Base-by-base conservation (phyloP, 108 stramenopile species). In the Mayamaea pseudoterrestris region DNA sequence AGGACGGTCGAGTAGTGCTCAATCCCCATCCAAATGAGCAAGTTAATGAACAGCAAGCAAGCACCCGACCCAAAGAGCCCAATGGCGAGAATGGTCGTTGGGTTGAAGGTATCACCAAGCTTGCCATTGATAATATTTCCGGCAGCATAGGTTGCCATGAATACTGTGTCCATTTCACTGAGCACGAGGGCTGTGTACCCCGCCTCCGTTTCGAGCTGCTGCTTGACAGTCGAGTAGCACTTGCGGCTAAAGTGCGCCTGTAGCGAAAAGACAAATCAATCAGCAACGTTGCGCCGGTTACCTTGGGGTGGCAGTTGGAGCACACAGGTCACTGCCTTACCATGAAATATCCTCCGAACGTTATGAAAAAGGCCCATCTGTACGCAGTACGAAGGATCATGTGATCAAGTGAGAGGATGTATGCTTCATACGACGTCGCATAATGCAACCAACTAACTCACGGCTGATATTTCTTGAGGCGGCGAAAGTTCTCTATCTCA, bases 201-300 rank as follows among this genome's bases (percentile, higher is more conserved):
- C 20, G 83, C 85, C 0, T 61, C 44, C 20, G 53, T 59, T 50
- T 84, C 49, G 25, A 93, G 79, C 58, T 90, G 84, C 28, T 74
- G 70, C 68, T 96, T 96, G 30, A 96, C 90, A 28, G 93, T 94
- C 27, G 93, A 93, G 69, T 96, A 96, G 45, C 86, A 90, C 68
- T 96, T 96, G 43, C 95, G 83, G 40, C 78, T 77, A 64, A 93
- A 93, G 54, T 96, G 95, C 16, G 90, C 65, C n/a, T n/a, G n/a
- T n/a, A n/a, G n/a, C n/a, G n/a, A n/a, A n/a, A n/a, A n/a, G n/a
- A n/a, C n/a, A n/a, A n/a, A n/a, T n/a, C n/a, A n/a, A n/a, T n/a
- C n/a, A n/a, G n/a, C n/a, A n/a, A n/a, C n/a, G n/a, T n/a, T n/a
- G n/a, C n/a, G n/a, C n/a, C n/a, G n/a, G n/a, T n/a, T n/a, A n/a